A percentile compares a stretch with the other conserved stretches of the same genome.
phyloP scores from a whole-genome alignment of 192 early-diverging fungal species.

The Blastocladiella britannica region DNA sequence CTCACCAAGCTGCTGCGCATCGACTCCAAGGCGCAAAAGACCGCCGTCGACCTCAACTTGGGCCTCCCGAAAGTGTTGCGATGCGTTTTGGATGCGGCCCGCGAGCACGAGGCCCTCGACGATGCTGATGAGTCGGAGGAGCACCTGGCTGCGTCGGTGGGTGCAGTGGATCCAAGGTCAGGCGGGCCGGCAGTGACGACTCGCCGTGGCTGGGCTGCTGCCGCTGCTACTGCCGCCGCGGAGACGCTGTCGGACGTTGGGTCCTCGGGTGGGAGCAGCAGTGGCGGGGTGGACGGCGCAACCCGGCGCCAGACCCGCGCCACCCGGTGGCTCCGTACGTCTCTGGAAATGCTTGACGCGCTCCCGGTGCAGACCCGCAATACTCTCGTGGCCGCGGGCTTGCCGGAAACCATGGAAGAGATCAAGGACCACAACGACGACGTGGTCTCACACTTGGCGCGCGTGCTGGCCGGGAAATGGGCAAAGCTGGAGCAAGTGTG shows the following conservation, averaged over 20 bases:
- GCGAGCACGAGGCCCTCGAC: too few relatives aligned
- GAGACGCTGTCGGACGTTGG: conserved; percentile 33
- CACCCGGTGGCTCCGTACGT: conserved; percentile 6
- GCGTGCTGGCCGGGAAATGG: conserved; percentile 27
- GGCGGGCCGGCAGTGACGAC: not conserved
- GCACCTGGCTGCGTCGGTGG: too few relatives aligned
- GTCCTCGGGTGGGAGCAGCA: conserved; percentile 32
- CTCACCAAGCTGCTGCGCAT: too few relatives aligned
- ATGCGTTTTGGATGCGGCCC: too few relatives aligned
- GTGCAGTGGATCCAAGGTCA: not conserved
- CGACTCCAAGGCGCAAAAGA: too few relatives aligned
- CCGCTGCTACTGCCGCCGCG: not conserved
- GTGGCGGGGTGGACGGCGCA: conserved; percentile 8
- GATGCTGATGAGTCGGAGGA: too few relatives aligned
- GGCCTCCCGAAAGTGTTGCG: too few relatives aligned
- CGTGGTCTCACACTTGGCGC: conserved; percentile 20
- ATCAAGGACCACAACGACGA: conserved; percentile 22
- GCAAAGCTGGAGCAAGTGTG: conserved; percentile 25
- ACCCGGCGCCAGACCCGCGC: not conserved
- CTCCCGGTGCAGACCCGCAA: conserved; percentile 66
- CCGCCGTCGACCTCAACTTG: too few relatives aligned
- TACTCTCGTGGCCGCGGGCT: conserved; percentile 48
- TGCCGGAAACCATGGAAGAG: conserved; percentile 43
- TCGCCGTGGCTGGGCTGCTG: not conserved
- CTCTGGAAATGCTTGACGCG: conserved; percentile 34